Evolutionary conservation across 768 basidiomycete genomes (phyloP).

Genomic region (Suillus americanus): DNA sequence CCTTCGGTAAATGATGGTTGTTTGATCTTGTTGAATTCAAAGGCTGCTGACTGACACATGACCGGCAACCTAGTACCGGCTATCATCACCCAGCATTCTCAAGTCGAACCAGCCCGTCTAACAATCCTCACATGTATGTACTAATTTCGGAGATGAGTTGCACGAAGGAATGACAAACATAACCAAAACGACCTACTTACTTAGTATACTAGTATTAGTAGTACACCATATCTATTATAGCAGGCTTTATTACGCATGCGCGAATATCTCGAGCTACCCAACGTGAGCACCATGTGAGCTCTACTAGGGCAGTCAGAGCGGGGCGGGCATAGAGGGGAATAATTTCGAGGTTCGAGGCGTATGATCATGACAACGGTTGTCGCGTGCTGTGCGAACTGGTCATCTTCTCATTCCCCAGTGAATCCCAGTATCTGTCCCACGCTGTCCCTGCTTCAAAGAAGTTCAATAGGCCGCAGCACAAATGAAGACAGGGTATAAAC

Average conservation of each 20-base stretch:
- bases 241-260: background rate
- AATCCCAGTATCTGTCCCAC: background rate
- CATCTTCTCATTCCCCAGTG: background rate
- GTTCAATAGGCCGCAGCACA: background rate
- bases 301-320: background rate
- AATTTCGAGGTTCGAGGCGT: background rate
- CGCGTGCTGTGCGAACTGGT: background rate
- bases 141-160: background rate
- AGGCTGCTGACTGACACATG: constrained; percentile 16
- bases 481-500: background rate
- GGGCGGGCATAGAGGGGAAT: background rate
- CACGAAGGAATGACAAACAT: background rate
- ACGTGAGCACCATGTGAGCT: background rate
- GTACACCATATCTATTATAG: background rate
- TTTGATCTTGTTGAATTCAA: constrained; percentile 18
- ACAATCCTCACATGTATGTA: background rate
- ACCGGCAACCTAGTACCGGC: background rate
- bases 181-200: no score
- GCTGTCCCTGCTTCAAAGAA: background rate
- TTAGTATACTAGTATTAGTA: no score
- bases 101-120: background rate
- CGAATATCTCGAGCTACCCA: background rate
- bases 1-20: background rate
- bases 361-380: background rate
- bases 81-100: no score